Conservation (phyloP, 148 eudicot genomes). For the Agrostemma githago region DNA sequence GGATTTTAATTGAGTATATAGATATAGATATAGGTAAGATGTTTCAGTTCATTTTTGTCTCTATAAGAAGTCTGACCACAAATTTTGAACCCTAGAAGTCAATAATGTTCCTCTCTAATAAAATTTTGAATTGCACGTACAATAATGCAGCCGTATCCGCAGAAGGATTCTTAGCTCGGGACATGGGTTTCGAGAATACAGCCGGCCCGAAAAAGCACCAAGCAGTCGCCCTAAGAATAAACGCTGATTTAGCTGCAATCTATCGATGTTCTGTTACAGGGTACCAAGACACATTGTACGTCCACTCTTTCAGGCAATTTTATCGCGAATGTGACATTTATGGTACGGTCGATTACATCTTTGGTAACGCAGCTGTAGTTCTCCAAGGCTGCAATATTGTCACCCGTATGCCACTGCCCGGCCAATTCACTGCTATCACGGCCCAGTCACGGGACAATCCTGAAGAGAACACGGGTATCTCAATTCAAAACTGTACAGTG, state of each 20-base stretch:
- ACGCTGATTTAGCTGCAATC: constrained; percentile 72
- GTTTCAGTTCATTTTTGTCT: too few relatives aligned
- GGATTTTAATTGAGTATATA: too few relatives aligned
- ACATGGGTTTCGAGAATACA: constrained; percentile 68
- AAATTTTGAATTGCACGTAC: not conserved
- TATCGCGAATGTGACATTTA: constrained; percentile 82
- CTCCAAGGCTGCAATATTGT: constrained; percentile 73
- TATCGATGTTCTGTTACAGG: constrained; percentile 67
- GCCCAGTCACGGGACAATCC: constrained; percentile 69
- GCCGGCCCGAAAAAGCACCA: constrained; percentile 77
- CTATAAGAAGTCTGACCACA: too few relatives aligned
- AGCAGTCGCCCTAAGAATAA: constrained; percentile 85
- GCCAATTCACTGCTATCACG: constrained; percentile 71
- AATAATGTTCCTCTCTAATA: not conserved
- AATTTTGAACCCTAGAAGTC: too few relatives aligned
- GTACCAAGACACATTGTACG: constrained; percentile 85
- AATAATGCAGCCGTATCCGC: constrained; percentile 69
- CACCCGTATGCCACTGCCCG: constrained; percentile 64
- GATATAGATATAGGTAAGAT: too few relatives aligned
- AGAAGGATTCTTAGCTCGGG: constrained; percentile 85
- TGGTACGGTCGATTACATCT: constrained; percentile 86
- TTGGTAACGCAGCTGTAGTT: constrained; percentile 85
- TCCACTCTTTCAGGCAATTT: constrained; percentile 87
- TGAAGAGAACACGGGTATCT: constrained; percentile 67
- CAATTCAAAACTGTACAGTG: constrained; percentile 74